Conservation (phyloP, 2,329 filamentous ascomycete genomes). For the Arthrobotrys sinensis region DNA sequence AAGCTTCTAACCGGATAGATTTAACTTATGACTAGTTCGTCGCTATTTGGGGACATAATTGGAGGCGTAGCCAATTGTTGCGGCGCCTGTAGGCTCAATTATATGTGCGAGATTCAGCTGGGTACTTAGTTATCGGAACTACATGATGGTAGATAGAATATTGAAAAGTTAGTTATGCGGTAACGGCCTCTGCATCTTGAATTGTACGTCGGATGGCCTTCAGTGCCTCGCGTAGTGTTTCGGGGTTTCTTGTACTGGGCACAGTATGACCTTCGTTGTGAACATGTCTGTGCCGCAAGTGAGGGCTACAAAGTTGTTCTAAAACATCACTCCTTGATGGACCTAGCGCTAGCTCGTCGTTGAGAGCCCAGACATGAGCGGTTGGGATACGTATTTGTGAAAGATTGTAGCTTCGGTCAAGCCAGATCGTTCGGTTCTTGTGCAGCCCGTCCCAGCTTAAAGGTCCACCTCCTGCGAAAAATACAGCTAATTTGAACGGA, state of each 20-base stretch:
- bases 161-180: too few species aligned
- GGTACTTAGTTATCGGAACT: too few species aligned
- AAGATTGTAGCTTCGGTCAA: not conserved
- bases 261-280: conserved; percentile 49
- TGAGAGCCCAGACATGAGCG: conserved; percentile 40
- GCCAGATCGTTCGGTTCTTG: not conserved
- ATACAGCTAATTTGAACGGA: conserved; percentile 32
- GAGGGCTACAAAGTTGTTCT: conserved; percentile 20
- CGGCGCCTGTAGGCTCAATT: too few species aligned
- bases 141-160: too few species aligned
- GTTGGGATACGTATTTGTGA: conserved; percentile 46
- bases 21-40: too few species aligned
- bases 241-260: conserved; percentile 38
- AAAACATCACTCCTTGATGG: conserved; percentile 33
- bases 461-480: conserved; percentile 13
- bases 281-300: conserved; percentile 16
- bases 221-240: conserved; percentile 25
- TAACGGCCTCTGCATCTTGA: too few species aligned
- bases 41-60: too few species aligned
- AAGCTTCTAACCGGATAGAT: too few species aligned
- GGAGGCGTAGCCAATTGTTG: too few species aligned
- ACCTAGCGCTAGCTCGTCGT: conserved; percentile 31
- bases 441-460: not conserved
- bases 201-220: conserved; percentile 44
- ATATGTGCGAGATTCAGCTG: too few species aligned